phyloP scores from a whole-genome alignment of 495 filamentous ascomycete genomes.

The Chaetomidium leptoderma region DNA sequence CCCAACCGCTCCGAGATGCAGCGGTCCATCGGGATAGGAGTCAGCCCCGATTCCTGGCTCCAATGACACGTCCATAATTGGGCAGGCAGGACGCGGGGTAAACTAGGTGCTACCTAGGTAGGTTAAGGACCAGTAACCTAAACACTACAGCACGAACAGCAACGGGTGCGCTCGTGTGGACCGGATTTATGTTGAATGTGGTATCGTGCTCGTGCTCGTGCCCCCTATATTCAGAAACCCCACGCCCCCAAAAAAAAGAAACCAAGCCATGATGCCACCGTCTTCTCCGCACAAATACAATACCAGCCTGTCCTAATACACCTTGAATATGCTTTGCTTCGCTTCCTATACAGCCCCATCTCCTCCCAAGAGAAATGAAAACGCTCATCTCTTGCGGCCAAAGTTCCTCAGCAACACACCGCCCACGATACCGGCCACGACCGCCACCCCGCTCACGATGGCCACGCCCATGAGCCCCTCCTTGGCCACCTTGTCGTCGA shows the following conservation, averaged over 20 bases:
- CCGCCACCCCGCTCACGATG: slow-evolving; percentile 90
- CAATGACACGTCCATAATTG: neutral
- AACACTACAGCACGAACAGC: neutral
- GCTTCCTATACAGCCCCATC: neutral
- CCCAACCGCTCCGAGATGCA: slow-evolving; percentile 7
- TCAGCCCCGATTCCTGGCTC: neutral
- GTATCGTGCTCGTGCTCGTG: slow-evolving; percentile 7
- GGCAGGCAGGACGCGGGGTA: neutral
- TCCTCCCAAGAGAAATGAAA: neutral
- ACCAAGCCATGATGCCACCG: neutral
- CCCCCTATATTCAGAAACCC: neutral
- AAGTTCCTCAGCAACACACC: slow-evolving; percentile 69
- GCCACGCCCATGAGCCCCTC: slow-evolving; percentile 93
- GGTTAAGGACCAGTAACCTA: too few relatives aligned
- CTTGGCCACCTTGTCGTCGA: slow-evolving; percentile 93
- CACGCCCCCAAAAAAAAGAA: neutral
- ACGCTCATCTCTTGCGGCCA: slow-evolving; percentile 32
- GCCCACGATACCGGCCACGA: slow-evolving; percentile 89
- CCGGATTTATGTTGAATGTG: neutral
- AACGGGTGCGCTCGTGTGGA: neutral
- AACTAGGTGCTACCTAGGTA: neutral
- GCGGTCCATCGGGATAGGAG: neutral
- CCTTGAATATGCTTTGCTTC: neutral
- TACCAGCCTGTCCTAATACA: neutral
- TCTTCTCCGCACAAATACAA: slow-evolving; percentile 10